Evolutionary conservation across 108 stramenopile genomes (phyloP), one percentile per base, ranked within the genome.

Genomic region (Skeletonema marinoi): DNA sequence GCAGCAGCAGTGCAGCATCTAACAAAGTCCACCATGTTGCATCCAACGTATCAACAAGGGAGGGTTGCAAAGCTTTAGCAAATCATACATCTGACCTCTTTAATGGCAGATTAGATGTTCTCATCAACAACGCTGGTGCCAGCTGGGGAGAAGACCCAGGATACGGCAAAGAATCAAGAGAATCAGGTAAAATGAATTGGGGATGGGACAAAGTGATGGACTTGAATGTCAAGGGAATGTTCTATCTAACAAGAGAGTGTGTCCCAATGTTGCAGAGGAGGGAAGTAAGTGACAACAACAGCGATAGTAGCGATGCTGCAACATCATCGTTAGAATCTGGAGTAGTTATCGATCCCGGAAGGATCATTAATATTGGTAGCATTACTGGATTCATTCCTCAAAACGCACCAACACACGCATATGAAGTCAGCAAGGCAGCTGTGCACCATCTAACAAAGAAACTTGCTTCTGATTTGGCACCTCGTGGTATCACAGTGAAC

Each of bases 191-290:
- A 39, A 85, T 90, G 72, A 96, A 94, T 72, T 98, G 97, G 97
- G 97, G 97, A 41, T 97, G 92, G 83, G 96, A 97, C 67, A 96
- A 94, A 65, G 94, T 96, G 9, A 48, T 97, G 35, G 95, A 96
- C 78, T 68, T 98, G 76, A 98, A 98, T 75, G 93, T 98, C 67
- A 96, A 96, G 76, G 92, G 93, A n/a, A 69, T 93, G 44, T 98
- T 97, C 68, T 95, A 96, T 74, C 71, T 97, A 39, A 90, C 94
- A 31, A 80, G 93, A 63, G 94, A 93, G 38, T 96, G 94, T 71
- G 76, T 96, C 13, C 96, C 95, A 25, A 62, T 96, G 66, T 76
- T 98, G 70, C 84, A 93, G 74, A 70, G 88, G 7, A 32, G 74
- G 12, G 66, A 29, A 35, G 31, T 70, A 16, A 25, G 39, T 46